These are phyloP conservation scores for Pichia rugopelliculosa DNA, from an alignment of 805 yeast species.

Conservation along the genomic window DNA sequence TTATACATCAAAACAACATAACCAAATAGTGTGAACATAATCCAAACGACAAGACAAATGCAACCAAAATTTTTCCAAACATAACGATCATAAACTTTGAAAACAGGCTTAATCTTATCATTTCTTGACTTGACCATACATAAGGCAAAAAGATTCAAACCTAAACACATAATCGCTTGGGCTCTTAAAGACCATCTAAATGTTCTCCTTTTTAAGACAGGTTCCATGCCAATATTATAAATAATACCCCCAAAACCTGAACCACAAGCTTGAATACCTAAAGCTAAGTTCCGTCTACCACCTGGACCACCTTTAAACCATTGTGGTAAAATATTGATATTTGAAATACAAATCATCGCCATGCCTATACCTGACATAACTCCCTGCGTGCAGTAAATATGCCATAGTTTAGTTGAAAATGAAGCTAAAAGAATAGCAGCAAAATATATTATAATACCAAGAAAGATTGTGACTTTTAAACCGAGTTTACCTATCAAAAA, in stretches of 20 bases:
- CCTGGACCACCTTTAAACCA: constrained; percentile 43
- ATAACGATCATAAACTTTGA: constrained; percentile 34
- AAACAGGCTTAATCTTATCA: constrained; percentile 29
- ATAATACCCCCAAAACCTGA: constrained; percentile 47
- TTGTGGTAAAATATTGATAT: constrained; percentile 53
- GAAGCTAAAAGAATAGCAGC: constrained; percentile 54
- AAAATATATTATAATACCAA: constrained; percentile 47
- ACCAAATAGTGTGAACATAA: constrained; percentile 47
- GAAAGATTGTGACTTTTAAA: constrained; percentile 30
- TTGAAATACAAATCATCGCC: constrained; percentile 53
- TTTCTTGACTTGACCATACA: constrained; percentile 33
- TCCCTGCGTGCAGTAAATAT: constrained; percentile 63
- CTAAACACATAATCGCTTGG: constrained; percentile 36
- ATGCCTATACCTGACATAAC: constrained; percentile 51
- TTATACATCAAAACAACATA: constrained; percentile 54
- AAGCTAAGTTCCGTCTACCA: constrained; percentile 50
- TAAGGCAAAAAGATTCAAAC: constrained; percentile 29
- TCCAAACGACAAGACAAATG: constrained; percentile 29
- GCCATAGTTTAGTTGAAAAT: constrained; percentile 53
- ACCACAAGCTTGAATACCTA: constrained; percentile 42
- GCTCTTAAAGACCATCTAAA: constrained; percentile 46
- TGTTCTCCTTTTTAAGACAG: constrained; percentile 30
- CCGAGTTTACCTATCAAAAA: constrained; percentile 37
- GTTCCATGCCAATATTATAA: constrained; percentile 42
- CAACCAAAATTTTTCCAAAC: constrained; percentile 34